Evolutionary conservation across 805 yeast genomes (phyloP).

Genomic region (Kodamaea fukazawae): DNA sequence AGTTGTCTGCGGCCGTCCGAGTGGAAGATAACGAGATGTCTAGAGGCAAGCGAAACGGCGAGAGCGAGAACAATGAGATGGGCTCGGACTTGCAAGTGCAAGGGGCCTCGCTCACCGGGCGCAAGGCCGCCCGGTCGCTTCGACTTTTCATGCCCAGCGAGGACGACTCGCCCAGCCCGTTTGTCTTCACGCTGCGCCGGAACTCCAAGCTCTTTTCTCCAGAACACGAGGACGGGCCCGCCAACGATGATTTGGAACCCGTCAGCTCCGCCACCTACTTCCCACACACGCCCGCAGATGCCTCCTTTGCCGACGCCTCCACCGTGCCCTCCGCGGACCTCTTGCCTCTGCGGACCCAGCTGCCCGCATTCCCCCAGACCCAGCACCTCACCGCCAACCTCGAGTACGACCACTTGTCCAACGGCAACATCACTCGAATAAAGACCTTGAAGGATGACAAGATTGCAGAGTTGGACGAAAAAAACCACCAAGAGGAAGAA

Average conservation of each 20-base stretch:
- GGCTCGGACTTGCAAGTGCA: conserved; percentile 6
- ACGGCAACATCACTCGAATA: conserved; percentile 31
- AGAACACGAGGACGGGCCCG: conserved; percentile 1
- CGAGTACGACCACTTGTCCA: conserved; percentile 41
- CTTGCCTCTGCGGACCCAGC: conserved; percentile 5
- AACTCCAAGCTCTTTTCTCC: conserved; percentile 7
- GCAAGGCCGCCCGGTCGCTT: conserved; percentile 58
- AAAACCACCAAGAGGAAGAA: too few species aligned
- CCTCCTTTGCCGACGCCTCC: background rate
- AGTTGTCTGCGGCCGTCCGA: too few species aligned
- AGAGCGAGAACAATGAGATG: too few species aligned
- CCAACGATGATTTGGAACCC: conserved; percentile 40
- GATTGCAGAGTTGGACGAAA: conserved; percentile 8
- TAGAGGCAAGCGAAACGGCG: too few species aligned
- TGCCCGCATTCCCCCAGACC: conserved; percentile 3
- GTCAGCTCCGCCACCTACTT: conserved; percentile 69
- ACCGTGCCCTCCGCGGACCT: background rate
- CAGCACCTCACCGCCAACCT: conserved; percentile 50
- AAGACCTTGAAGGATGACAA: conserved; percentile 10
- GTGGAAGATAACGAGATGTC: too few species aligned
- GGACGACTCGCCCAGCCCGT: conserved; percentile 8
- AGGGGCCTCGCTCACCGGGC: conserved; percentile 37
- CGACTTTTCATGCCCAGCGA: conserved; percentile 46
- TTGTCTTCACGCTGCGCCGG: conserved; percentile 8
- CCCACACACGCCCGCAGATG: conserved; percentile 54